phyloP scores from a whole-genome alignment of 148 eudicot species.

The Chenopodium suecicum region DNA sequence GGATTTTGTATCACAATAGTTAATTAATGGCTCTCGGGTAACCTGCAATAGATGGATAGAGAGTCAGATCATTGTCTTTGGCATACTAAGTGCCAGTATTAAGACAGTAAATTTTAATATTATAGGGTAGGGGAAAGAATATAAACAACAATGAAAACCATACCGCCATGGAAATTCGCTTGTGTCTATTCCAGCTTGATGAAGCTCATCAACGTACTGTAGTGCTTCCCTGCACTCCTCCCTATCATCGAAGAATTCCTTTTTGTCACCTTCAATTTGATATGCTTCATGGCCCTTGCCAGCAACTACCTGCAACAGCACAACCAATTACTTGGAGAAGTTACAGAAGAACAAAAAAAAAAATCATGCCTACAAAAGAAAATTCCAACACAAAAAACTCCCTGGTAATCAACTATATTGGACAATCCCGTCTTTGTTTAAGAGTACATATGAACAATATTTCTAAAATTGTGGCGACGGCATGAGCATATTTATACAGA shows the following conservation, averaged over 20 bases:
- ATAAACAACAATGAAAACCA: constrained; percentile 6
- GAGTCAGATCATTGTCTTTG: not conserved
- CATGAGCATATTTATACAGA: not conserved
- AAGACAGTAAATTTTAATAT: not conserved
- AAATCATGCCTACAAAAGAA: not conserved
- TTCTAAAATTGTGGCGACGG: not conserved
- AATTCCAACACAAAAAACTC: not conserved
- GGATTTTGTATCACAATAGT: constrained; percentile 1
- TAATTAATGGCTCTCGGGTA: constrained; percentile 85
- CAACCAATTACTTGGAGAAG: constrained; percentile 1
- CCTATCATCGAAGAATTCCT: constrained; percentile 85
- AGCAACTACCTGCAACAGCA: constrained; percentile 72
- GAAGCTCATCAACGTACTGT: constrained; percentile 95
- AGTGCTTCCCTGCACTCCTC: constrained; percentile 96
- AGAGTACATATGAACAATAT: not conserved
- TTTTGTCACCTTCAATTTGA: constrained; percentile 75
- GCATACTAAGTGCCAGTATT: not conserved
- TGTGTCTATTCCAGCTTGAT: constrained; percentile 97
- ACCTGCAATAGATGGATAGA: constrained; percentile 42
- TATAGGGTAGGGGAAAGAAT: not conserved
- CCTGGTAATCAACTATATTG: not conserved
- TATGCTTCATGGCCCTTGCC: constrained; percentile 90
- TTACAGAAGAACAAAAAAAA: not conserved
- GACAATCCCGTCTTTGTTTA: not conserved
- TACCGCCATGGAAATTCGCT: constrained; percentile 99